Evolutionary conservation across 148 eudicot species (phyloP).

Genomic region (Fallopia convolvulus): DNA sequence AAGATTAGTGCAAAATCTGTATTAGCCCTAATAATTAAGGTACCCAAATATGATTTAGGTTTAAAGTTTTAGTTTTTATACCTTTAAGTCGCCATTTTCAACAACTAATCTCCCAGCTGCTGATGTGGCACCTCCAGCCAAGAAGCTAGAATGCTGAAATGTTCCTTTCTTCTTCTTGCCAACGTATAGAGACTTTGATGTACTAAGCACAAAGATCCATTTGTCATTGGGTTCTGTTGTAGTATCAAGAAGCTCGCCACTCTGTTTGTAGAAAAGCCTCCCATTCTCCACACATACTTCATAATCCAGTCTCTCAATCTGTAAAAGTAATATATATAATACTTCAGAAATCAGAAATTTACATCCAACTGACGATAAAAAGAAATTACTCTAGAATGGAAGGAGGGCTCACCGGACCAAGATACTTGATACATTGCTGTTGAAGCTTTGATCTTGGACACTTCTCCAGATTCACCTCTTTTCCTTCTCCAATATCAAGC

Average conservation of each 20-base stretch:
- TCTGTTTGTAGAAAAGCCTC: constrained; percentile 46
- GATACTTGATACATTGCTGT: constrained; percentile 96
- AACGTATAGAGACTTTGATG: constrained; percentile 72
- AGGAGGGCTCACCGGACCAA: constrained; percentile 67
- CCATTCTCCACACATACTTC: constrained; percentile 75
- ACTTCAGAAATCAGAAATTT: not conserved
- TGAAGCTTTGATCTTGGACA: constrained; percentile 78
- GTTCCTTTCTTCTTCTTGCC: constrained; percentile 87
- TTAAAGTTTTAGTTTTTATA: constrained; percentile 15
- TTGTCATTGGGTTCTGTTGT: constrained; percentile 49
- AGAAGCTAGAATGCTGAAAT: constrained; percentile 96
- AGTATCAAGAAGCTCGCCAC: constrained; percentile 64
- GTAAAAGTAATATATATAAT: constrained; percentile 13
- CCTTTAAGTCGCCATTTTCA: constrained; percentile 75
- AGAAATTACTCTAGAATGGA: not conserved
- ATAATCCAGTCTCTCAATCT: constrained; percentile 83
- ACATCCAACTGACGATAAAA: not conserved
- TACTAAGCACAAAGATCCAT: constrained; percentile 96
- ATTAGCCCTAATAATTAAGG: not conserved
- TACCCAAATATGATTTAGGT: not conserved
- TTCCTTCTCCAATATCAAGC: constrained; percentile 98
- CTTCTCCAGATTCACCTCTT: constrained; percentile 71
- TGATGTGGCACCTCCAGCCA: constrained; percentile 95
- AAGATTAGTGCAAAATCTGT: not conserved
- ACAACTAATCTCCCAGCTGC: constrained; percentile 93